Conservation (phyloP, 2,329 filamentous ascomycete species). For the Emmonsia crescens region DNA sequence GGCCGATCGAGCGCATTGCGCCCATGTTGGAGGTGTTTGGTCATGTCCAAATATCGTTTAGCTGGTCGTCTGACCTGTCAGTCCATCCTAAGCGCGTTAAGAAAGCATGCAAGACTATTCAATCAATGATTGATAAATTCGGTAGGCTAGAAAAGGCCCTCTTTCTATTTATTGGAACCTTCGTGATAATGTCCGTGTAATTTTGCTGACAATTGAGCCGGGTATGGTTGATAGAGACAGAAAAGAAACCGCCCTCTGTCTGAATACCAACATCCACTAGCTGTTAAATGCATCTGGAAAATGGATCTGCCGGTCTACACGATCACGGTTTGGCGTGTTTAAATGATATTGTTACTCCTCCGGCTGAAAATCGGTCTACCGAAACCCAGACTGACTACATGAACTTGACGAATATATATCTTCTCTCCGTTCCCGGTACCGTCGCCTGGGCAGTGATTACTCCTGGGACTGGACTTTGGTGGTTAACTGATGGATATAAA, state of each 20-base stretch:
- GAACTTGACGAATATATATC: background rate
- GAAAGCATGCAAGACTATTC: background rate
- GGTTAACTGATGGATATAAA: too few species aligned
- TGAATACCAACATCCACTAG: background rate
- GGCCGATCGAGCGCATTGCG: background rate
- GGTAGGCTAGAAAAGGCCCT: background rate
- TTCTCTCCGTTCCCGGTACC: background rate
- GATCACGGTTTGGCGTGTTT: too few species aligned
- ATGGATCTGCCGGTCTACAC: background rate
- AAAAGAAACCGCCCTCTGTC: background rate
- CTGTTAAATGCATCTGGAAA: background rate
- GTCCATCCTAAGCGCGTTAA: background rate
- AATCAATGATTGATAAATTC: background rate
- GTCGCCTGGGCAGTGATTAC: background rate
- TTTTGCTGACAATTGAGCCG: background rate
- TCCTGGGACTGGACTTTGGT: too few species aligned
- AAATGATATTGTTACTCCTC: background rate
- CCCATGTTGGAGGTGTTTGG: background rate
- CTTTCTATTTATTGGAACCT: background rate
- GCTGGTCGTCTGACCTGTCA: background rate
- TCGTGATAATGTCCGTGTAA: background rate
- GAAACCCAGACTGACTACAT: background rate
- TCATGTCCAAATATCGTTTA: background rate
- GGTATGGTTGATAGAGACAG: background rate
- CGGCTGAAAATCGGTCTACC: background rate